Percentiles rank a stretch among this genome's conserved stretches.
Evolutionary conservation across 176 grass and related monocot genomes (phyloP).

Genomic region (Oryza meridionalis): DNA sequence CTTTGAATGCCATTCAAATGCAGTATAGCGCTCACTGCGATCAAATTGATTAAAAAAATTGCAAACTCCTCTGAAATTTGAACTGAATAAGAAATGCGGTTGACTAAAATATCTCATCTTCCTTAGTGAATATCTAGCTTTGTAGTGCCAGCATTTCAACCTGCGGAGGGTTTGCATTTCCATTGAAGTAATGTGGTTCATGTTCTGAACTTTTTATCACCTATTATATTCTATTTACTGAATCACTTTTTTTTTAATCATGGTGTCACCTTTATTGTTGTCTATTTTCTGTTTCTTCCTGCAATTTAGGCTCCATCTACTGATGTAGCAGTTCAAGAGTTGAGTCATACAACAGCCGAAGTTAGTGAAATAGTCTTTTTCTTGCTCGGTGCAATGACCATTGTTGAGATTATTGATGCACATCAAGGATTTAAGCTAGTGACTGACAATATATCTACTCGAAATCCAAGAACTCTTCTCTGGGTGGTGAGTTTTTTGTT

Average conservation of each 20-base stretch:
- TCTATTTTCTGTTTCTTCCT: slow-evolving; percentile 37
- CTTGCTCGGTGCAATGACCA: slow-evolving; percentile 98
- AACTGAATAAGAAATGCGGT: background rate
- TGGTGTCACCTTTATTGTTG: background rate
- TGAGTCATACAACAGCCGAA: slow-evolving; percentile 72
- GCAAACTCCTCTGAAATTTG: background rate
- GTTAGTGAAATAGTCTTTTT: slow-evolving; percentile 99
- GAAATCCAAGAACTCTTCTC: slow-evolving; percentile 81
- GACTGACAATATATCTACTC: slow-evolving; percentile 96
- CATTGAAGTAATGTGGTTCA: background rate
- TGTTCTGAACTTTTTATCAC: slow-evolving; percentile 27
- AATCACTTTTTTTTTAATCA: background rate
- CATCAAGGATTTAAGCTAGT: slow-evolving; percentile 98
- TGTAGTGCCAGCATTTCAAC: background rate
- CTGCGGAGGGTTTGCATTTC: background rate
- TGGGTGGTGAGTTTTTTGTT: slow-evolving; percentile 81
- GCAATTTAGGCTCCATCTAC: slow-evolving; percentile 78
- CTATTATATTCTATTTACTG: slow-evolving; percentile 21
- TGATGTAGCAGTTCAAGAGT: slow-evolving; percentile 81
- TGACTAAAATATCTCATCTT: background rate
- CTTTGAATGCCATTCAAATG: background rate
- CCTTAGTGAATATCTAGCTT: slow-evolving; percentile 23
- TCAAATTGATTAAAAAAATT: slow-evolving; percentile 12
- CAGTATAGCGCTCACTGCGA: slow-evolving; percentile 9
- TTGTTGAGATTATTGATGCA: slow-evolving; percentile 99